phyloP scores from a whole-genome alignment of 345 rosid species.

The Sonneratia caseolaris region DNA sequence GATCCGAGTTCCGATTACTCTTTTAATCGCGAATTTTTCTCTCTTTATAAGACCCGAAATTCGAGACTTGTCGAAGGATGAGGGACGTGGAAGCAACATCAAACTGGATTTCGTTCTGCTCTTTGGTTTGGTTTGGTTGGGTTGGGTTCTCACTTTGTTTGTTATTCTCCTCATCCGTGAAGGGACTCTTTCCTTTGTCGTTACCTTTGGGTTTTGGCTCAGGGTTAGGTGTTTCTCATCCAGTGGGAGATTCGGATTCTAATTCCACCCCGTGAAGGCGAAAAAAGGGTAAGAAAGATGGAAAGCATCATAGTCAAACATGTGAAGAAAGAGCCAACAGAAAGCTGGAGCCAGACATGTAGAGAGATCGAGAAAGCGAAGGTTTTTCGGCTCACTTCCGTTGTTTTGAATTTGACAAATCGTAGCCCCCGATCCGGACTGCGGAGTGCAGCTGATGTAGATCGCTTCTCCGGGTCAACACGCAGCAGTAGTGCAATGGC shows the following conservation, averaged over 20 bases:
- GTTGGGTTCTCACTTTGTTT: background rate
- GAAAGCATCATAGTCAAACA: slow-evolving; percentile 1
- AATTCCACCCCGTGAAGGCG: slow-evolving; percentile 3
- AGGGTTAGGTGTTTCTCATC: background rate
- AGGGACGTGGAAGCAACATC: background rate
- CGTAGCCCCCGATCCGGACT: background rate
- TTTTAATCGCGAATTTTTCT: too few relatives aligned
- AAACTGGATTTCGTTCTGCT: background rate
- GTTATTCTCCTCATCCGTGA: slow-evolving; percentile 3
- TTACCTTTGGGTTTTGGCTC: background rate
- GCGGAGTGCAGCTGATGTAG: background rate
- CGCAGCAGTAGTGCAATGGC: too few relatives aligned
- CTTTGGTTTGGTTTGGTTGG: background rate
- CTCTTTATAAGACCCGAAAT: too few relatives aligned
- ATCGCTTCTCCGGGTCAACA: too few relatives aligned
- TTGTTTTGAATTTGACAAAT: background rate
- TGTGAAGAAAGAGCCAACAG: background rate
- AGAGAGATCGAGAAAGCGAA: too few relatives aligned
- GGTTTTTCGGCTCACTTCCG: background rate
- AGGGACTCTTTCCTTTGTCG: background rate
- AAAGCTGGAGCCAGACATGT: background rate
- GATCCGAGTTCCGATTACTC: too few relatives aligned
- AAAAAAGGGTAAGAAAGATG: background rate
- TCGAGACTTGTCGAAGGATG: background rate
- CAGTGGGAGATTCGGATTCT: background rate